Conservation (phyloP, 257 asterid species). For the Solanum pinnatisectum region DNA sequence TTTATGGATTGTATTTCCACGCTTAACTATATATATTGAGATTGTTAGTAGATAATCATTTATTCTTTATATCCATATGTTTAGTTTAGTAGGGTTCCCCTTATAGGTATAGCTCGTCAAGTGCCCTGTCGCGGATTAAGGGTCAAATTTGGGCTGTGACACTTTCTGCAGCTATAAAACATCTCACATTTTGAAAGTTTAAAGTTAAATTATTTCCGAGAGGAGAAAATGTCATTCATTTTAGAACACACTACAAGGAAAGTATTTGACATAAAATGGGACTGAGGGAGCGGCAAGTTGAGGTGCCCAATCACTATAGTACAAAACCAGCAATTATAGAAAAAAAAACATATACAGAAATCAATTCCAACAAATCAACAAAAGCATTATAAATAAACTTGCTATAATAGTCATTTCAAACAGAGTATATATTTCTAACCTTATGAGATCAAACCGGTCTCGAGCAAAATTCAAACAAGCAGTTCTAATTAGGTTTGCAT, state of each 20-base stretch:
- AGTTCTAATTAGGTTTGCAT: constrained; percentile 56
- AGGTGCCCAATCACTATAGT: neutral
- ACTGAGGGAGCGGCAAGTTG: neutral
- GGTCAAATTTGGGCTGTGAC: neutral
- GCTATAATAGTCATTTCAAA: neutral
- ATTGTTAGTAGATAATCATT: neutral
- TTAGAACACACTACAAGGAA: neutral
- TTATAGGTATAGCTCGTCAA: neutral
- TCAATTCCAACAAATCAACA: neutral
- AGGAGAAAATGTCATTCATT: neutral
- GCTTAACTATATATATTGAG: neutral
- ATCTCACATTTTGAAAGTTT: neutral
- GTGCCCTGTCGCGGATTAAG: neutral
- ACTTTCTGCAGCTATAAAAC: neutral
- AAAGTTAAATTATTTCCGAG: neutral
- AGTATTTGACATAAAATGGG: neutral
- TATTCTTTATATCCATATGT: neutral
- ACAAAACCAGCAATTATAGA: neutral
- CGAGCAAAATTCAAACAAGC: constrained; percentile 88
- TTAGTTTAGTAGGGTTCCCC: neutral
- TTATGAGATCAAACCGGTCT: constrained; percentile 49
- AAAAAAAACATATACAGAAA: neutral
- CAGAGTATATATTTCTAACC: constrained; percentile 25
- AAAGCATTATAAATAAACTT: neutral
- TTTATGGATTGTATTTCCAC: neutral